Evolutionary conservation across 768 basidiomycete species (phyloP), one percentile per base, ranked within the genome.

Genomic region (Aureoboletus auriporus): DNA sequence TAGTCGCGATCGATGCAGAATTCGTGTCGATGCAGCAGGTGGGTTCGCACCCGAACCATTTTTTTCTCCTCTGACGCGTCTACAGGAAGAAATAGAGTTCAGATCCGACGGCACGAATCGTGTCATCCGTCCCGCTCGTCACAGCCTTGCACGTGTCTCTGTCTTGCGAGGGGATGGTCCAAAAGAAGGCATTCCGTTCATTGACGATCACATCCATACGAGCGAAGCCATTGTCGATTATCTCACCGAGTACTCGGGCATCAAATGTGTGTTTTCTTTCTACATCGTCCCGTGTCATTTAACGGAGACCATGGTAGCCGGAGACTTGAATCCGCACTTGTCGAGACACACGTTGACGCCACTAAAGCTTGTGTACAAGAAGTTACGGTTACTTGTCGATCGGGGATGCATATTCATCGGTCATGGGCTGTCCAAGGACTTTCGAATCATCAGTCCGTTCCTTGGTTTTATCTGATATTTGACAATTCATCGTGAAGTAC

Each of bases 361-460:
- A 0, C 72, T 97, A 49, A 99, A 99, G 61, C 79, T 95, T n/a
- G 96, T 93, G 2, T 99, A 98, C 72, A 98, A 98, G 75, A 99
- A 99, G 64, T 73, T 99, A 11, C 82, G 96, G 2, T 68, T 94
- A 16, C 75, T 98, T 5, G 93, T 98, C 16, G 96, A 99, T 64
- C 77, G 86, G 20, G 93, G 94, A 6, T 99, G 96, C 62, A 88
- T 93, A 49, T 99, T 99, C 64, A 87, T 98, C 47, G 96, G 96
- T 1, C 96, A 99, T 59, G 96, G 96, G 6, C 78, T 99, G 14
- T 87, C 92, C 13, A 97, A 98, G 63, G 96, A 99, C 65, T 97
- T 98, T 71, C 82, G 95, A 10, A 98, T 95, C 47, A 99, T 98
- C 71, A 99, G 95, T 95, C 57, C 64, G 89, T 71, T 17, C 37